Evolutionary conservation across 768 basidiomycete genomes (phyloP).

Genomic region (Dioszegia crocea): DNA sequence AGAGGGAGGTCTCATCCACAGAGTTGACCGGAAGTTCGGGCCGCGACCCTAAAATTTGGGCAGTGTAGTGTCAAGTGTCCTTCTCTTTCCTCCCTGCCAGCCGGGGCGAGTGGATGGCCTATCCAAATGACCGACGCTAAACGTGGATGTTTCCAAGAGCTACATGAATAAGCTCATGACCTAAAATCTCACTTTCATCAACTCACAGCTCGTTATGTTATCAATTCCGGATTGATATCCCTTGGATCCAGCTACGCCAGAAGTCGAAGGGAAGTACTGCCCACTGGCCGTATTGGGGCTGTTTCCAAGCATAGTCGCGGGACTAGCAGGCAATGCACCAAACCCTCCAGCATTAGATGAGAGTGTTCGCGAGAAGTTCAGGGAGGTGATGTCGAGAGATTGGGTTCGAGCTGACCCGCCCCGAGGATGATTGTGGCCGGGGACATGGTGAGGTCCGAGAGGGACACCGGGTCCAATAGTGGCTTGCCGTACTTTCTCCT

Average conservation of each 20-base stretch:
- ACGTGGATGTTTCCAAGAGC: no score
- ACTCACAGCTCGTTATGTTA: constrained; percentile 30
- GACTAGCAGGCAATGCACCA: constrained; percentile 23
- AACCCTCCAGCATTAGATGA: constrained; percentile 14
- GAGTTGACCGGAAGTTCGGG: no score
- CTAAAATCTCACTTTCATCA: no score
- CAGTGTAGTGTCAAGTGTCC: no score
- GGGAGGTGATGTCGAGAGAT: constrained; percentile 40
- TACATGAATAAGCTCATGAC: no score
- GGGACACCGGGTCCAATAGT: constrained; percentile 16
- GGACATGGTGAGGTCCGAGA: neutral
- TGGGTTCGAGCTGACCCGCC: constrained; percentile 28
- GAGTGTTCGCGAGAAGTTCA: constrained; percentile 30
- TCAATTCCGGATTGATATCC: constrained; percentile 15
- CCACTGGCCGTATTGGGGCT: constrained; percentile 39
- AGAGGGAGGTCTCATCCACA: no score
- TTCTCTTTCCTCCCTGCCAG: no score
- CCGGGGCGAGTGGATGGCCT: no score
- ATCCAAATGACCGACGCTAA: no score
- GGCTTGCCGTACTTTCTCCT: constrained; percentile 31
- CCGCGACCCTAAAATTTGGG: no score
- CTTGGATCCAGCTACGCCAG: neutral
- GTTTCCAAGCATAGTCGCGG: constrained; percentile 7
- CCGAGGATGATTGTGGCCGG: constrained; percentile 9
- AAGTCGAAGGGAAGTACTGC: constrained; percentile 25